Base-by-base conservation (phyloP, 352 stramenopile genomes). In the Aphanomyces stellatus region DNA sequence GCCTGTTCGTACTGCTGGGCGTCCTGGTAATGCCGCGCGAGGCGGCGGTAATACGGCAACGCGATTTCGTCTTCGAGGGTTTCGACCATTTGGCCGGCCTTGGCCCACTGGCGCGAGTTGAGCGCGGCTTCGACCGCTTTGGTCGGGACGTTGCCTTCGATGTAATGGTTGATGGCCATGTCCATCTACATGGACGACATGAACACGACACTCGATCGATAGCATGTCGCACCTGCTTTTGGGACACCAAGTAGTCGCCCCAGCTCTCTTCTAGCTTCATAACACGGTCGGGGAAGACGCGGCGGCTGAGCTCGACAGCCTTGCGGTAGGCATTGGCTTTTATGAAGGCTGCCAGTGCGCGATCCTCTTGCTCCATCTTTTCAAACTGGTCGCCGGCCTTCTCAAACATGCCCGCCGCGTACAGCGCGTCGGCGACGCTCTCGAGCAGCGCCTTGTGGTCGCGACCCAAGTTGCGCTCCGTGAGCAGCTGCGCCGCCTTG, bases 161-260 rank as follows among this genome's bases (percentile, higher is more conserved):
- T 98, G 76, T 96, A 98, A 73, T 98, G 93, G 73, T 97, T 97
- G 71, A 98, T 98, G 19, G 94, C 94, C 87, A 97, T 96, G 70
- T 98, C 94, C 74, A 97, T 90, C 63, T 67, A 67, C n/a, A n/a
- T n/a, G n/a, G 19, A 19, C 30, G 19, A 53, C 13, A 46, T 46
- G 37, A 46, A n/a, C n/a, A n/a, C n/a, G 37, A 46, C n/a, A 19
- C 1, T 53, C 7, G 19, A n/a, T 28, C 10, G 11, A 22, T 24
- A 53, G 40, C 43, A 35, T n/a, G 30, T 4, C 48, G 35, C 57
- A 67, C 63, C 76, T 98, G 90, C 76, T 97, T 97, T 61, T 96
- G 83, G 17, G 76, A 86, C 27, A 97, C 85, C 4, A 98, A 74
- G 70, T 93, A 97, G 71, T 98, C 93, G 37, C 93, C 93, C 94